Base-by-base conservation (phyloP, 2,329 filamentous ascomycete genomes). In the Colletotrichum filicis region DNA sequence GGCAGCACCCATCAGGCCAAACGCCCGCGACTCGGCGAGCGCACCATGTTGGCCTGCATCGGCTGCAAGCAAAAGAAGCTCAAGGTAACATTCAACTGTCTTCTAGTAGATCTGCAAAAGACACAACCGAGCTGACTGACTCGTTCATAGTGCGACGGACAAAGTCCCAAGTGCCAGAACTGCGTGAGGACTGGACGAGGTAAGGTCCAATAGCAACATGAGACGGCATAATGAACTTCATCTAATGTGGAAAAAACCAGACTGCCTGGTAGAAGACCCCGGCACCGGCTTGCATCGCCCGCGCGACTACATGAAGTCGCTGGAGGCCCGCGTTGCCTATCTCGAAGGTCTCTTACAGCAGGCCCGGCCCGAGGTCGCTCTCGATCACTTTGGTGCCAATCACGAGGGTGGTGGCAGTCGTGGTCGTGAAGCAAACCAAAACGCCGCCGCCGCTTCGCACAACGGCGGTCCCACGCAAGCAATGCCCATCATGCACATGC, bases 181-280 rank as follows among this genome's bases (percentile, higher is more conserved):
- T 80, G 79, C 69, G 56, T 72, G 22, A 76, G 73, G 56, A 75
- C 63, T 53, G 75, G 74, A 49, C 35, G 22, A 42, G 57, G 57
- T 37, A 30, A 16, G 28, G 57, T 28, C 26, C 57, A 49, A 49
- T 6, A 49, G 42, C n/a, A 19, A 49, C 8, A 9, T n/a, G 42
- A 49, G 42, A 49, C 42, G 19, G 42, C 42, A 49, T n/a, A 7
- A n/a, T 22, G 42, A 49, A 49, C 19, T 22, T 4, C n/a, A 22
- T 19, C 42, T 49, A 8, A 49, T 49, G 42, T 49, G 16, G 42
- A 3, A 8, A 11, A 49, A 49, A 49, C 42, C 53, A 81, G 79
- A 80, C 19, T 82, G 80, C 73, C 74, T 81, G 12, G 79, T 82
- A 7, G 80, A 83, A 76, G 81, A 83, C 63, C 80, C 80, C 8